phyloP scores from a whole-genome alignment of 768 basidiomycete genomes.

The Fistulinella prunicolor region DNA sequence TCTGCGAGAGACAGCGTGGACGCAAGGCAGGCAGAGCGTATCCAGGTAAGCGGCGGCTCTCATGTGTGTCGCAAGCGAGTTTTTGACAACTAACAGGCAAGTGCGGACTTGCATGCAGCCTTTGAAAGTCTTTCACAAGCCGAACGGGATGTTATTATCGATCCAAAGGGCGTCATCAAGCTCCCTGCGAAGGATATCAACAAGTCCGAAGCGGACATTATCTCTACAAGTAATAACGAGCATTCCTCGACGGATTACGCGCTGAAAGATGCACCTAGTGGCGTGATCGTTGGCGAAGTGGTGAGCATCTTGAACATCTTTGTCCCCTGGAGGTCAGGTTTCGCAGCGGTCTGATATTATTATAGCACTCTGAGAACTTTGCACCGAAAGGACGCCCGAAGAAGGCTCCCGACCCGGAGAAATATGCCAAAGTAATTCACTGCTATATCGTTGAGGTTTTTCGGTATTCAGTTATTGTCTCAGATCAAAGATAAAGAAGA shows the following conservation, averaged over 20 bases:
- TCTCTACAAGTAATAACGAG: conserved; percentile 1
- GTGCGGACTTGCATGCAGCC: conserved; percentile 47
- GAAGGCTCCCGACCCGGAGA: conserved; percentile 55
- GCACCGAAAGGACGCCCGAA: conserved; percentile 41
- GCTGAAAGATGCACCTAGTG: conserved; percentile 26
- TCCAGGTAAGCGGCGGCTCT: conserved; percentile 45
- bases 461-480: conserved; percentile 1
- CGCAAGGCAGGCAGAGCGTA: conserved; percentile 57
- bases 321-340: not conserved
- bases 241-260: conserved; percentile 24
- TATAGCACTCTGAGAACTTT: conserved; percentile 25
- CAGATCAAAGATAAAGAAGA: conserved; percentile 70
- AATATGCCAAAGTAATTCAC: conserved; percentile 31
- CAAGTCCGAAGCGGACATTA: conserved; percentile 15
- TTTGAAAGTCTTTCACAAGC: conserved; percentile 58
- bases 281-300: conserved; percentile 40
- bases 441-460: not conserved
- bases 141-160: conserved; percentile 55
- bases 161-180: conserved; percentile 42
- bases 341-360: not conserved
- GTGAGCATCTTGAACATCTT: conserved; percentile 22
- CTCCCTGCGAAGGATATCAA: conserved; percentile 35
- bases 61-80: not conserved
- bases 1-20: conserved; percentile 62
- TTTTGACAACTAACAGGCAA: conserved; percentile 45